Base-by-base conservation (phyloP, 2,329 filamentous ascomycete species). In the Sporothrix protearum region DNA sequence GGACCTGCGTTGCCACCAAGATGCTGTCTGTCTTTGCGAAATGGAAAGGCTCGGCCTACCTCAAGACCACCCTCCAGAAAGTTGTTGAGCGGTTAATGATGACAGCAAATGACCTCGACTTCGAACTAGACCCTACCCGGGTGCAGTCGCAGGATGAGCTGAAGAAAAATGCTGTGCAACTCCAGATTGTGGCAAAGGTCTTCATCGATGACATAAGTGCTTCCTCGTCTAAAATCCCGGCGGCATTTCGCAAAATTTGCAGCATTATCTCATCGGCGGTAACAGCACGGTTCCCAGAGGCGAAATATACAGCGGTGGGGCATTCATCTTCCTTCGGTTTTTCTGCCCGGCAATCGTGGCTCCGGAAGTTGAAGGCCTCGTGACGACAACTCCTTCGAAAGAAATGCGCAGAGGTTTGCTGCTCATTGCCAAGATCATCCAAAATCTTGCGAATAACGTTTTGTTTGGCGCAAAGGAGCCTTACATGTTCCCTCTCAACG, bases 261-360 rank as follows among this genome's bases (percentile, higher is more conserved):
- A 87, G 83, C 76, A 91, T 91, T 72, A 91, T 91, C 74, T 88
- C 87, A 14, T 81, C 85, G 19, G 85, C 88, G n/a, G 89, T 91
- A 1, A 85, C 88, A 76, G 83, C 83, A 36, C 84, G 87, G 42
- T 92, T 91, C 75, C 88, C 87, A 0, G 89, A 91, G 72, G 89
- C 89, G 6, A 92, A 91, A 78, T 92, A 91, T 76, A 92, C 89
- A 0, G 89, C 89, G 3, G 89, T 92, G 16, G 89, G 0, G 89
- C 89, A 0, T 92, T 92, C 76, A 88, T 92, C 71, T 92, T 92
- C 76, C 83, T 92, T 30, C 86, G 89, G 9, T 92, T 92, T 81
- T 92, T 92, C 77, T 92, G 89, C 74, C 90, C 89, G 8, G 89
- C 89, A 33, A 92, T 92, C 70, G 89, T 92, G 19, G 88, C 90